Percentiles rank a stretch among this genome's conserved stretches.
These are phyloP conservation scores for Alternaria infectoria DNA, from an alignment of 2,329 filamentous ascomycete species.

Conservation along the genomic window DNA sequence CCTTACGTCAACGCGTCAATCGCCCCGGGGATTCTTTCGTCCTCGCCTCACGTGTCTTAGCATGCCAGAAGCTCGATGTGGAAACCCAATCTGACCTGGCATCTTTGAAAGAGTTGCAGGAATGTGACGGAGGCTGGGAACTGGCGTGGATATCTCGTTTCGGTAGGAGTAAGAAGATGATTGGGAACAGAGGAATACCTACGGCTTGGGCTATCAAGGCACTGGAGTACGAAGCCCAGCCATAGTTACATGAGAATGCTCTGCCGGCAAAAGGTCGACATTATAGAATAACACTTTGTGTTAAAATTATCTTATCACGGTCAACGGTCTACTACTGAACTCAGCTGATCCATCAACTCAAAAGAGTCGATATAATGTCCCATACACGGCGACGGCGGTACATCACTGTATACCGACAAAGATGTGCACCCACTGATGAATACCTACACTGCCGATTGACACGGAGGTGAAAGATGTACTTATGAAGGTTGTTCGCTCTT, in stretches of 20 bases:
- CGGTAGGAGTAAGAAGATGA: slow-evolving; percentile 16
- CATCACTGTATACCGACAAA: not conserved
- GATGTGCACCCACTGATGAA: not conserved
- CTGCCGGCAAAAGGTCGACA: not conserved
- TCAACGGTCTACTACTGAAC: not conserved
- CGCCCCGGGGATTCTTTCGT: slow-evolving; percentile 29
- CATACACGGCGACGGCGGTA: not conserved
- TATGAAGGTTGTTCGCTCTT: not conserved
- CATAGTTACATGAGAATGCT: not conserved
- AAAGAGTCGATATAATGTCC: not conserved
- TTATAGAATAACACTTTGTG: too few species aligned
- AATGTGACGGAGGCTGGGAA: slow-evolving; percentile 46
- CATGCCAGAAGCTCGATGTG: slow-evolving; percentile 31
- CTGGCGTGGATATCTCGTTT: slow-evolving; percentile 23
- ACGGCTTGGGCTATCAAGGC: slow-evolving; percentile 35
- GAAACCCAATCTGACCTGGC: slow-evolving; percentile 13
- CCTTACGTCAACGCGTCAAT: slow-evolving; percentile 33
- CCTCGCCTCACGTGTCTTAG: slow-evolving; percentile 36
- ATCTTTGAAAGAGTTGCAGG: slow-evolving; percentile 35
- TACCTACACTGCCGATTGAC: not conserved
- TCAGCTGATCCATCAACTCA: not conserved
- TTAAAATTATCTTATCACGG: not conserved
- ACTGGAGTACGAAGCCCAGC: slow-evolving; percentile 6
- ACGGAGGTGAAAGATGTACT: not conserved
- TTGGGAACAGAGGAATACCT: slow-evolving; percentile 28